Evolutionary conservation across 2,329 filamentous ascomycete species (phyloP).

Genomic region (Trichoderma sp.): DNA sequence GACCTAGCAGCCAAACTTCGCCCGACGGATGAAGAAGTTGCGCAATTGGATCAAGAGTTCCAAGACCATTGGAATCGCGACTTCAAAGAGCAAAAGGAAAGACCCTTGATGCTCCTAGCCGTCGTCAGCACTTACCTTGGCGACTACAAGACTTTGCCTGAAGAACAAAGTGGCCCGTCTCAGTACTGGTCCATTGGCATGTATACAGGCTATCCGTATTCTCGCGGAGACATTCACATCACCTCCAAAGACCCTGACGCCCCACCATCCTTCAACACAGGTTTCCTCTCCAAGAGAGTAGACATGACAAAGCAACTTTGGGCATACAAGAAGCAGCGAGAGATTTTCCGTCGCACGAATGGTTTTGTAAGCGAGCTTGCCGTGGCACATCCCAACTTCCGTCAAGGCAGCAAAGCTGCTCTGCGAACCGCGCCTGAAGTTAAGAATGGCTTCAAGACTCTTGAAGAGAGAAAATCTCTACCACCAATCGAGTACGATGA

Average conservation of each 20-base stretch:
- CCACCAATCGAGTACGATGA: conserved; percentile 45
- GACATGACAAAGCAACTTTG: conserved; percentile 61
- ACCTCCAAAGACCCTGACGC: conserved; percentile 43
- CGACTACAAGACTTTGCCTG: not conserved
- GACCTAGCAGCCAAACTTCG: conserved; percentile 59
- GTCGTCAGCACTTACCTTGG: conserved; percentile 33
- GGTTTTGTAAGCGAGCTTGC: conserved; percentile 50
- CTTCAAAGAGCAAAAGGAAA: conserved; percentile 45
- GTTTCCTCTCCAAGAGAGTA: conserved; percentile 48
- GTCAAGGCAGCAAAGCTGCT: conserved; percentile 41
- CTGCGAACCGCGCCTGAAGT: conserved; percentile 30
- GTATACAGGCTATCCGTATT: conserved; percentile 62
- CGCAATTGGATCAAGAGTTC: conserved; percentile 54
- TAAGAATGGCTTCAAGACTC: conserved; percentile 24
- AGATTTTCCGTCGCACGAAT: conserved; percentile 57
- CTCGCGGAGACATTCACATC: conserved; percentile 63
- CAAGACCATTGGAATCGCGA: conserved; percentile 56
- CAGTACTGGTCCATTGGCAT: conserved; percentile 55
- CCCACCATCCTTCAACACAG: conserved; percentile 56
- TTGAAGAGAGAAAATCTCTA: conserved; percentile 32
- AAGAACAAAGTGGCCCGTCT: conserved; percentile 18
- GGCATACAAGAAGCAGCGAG: conserved; percentile 64
- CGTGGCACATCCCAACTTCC: conserved; percentile 46
- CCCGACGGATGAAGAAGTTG: conserved; percentile 54
- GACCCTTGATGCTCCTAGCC: conserved; percentile 50